Evolutionary conservation across 192 early-diverging fungal genomes (phyloP), one percentile per base, ranked within the genome.

Genomic region (Allomyces arbusculus): DNA sequence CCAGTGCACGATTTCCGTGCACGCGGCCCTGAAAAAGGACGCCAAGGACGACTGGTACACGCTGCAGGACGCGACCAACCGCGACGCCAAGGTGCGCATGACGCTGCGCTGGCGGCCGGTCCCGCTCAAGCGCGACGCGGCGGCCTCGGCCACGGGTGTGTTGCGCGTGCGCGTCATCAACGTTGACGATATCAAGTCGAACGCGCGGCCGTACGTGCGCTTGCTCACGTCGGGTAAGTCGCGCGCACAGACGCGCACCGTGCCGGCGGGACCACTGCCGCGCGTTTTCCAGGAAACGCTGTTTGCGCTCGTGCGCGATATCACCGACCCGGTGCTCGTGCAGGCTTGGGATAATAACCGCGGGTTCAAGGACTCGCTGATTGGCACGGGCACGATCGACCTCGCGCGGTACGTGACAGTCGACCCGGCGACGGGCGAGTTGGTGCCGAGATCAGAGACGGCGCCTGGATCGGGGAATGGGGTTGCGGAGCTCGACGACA

Each of bases 261-360:
- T 40, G 33, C 33, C 33, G 33, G 33, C 33, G 7, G 33, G 33
- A 3, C 4, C 33, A 40, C 33, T 40, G 7, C 33, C 33, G 33
- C 80, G 86, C 70, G 88, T 91, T 68, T 99, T 94, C 92, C 86
- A 94, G 73, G 91, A 94, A 77, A 84, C 83, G 24, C 81, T 89
- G 43, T 93, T 91, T 68, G 79, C 90, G 16, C 86, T 90, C n/a
- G 79, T 87, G 63, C 90, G 87, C 68, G 83, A 87, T 9, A 72
- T 84, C 23, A 78, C 78, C 65, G 89, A 98, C 67, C 68, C 76
- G 23, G 69, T 99, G 44, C 75, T 78, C 12, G 76, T 95, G 23
- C 88, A 91, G 64, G 77, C 88, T 44, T 89, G 85, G 75, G 95
- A 98, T 70, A 95, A 75, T 76, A 94, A 96, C 72, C 84, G 89